phyloP scores from a whole-genome alignment of 2,329 filamentous ascomycete genomes.

The Paecilomyces variotii region DNA sequence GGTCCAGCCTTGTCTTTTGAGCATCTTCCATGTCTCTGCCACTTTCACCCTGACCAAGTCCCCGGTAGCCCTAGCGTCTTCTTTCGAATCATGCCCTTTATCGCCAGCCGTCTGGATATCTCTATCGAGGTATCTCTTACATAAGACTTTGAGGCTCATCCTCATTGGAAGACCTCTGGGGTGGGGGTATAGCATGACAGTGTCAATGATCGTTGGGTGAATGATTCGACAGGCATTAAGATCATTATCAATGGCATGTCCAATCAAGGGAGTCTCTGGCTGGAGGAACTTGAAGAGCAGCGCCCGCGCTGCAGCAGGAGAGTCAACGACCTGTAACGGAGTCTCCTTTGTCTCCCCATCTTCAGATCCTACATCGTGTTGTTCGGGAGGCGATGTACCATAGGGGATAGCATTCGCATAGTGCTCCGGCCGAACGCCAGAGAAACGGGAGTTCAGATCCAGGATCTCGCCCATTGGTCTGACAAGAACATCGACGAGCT shows the following conservation, averaged over 20 bases:
- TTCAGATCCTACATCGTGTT: constrained; percentile 14
- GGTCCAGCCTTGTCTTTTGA: constrained; percentile 62
- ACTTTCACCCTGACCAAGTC: constrained; percentile 72
- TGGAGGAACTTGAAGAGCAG: constrained; percentile 69
- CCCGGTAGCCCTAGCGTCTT: constrained; percentile 83
- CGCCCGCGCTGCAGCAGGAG: constrained; percentile 64
- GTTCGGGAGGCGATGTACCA: constrained; percentile 17
- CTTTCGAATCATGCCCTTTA: constrained; percentile 78
- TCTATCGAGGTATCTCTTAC: constrained; percentile 59
- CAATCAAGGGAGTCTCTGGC: constrained; percentile 74
- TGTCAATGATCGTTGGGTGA: constrained; percentile 79
- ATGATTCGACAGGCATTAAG: constrained; percentile 77
- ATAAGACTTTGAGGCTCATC: constrained; percentile 67
- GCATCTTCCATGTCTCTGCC: constrained; percentile 58
- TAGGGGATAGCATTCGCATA: constrained; percentile 61
- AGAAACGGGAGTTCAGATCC: constrained; percentile 87
- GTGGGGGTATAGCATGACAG: constrained; percentile 75
- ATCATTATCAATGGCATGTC: constrained; percentile 93
- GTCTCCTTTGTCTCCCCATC: constrained; percentile 19
- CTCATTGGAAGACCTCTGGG: constrained; percentile 67
- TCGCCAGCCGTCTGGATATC: constrained; percentile 66
- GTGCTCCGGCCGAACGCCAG: constrained; percentile 73
- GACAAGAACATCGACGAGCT: constrained; percentile 76
- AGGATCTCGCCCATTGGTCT: constrained; percentile 74
- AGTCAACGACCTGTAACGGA: constrained; percentile 65